Evolutionary conservation across 2,329 filamentous ascomycete genomes (phyloP).

Genomic region (Xylaria sp.): DNA sequence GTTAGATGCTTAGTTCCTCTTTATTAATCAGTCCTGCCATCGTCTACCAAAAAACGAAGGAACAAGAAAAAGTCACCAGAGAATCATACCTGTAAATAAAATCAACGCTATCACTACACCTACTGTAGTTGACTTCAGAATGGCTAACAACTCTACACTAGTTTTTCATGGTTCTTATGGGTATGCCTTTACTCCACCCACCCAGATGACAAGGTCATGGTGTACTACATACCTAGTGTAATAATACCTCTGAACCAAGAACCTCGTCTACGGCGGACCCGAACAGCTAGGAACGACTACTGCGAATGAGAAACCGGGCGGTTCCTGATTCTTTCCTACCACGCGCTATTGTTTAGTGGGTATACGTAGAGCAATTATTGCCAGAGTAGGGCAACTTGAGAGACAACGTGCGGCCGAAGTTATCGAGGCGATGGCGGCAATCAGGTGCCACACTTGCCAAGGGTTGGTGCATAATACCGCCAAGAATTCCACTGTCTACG

Average conservation of each 20-base stretch:
- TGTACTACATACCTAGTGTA: neutral
- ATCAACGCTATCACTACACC: no score
- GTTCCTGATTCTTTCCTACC: neutral
- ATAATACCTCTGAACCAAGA: neutral
- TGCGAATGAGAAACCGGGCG: neutral
- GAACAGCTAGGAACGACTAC: neutral
- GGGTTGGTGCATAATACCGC: constrained; percentile 28
- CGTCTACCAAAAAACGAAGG: no score
- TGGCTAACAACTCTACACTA: no score
- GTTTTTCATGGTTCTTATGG: no score
- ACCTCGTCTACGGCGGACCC: neutral
- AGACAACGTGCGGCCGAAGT: neutral
- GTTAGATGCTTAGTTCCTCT: neutral
- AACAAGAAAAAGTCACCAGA: no score
- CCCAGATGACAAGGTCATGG: neutral
- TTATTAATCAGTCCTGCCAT: no score
- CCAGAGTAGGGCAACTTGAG: neutral
- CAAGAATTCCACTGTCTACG: constrained; percentile 22
- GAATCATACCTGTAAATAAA: no score
- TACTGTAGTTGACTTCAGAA: no score
- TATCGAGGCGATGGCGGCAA: constrained; percentile 10
- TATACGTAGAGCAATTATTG: neutral
- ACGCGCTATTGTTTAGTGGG: neutral
- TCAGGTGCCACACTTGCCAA: constrained; percentile 23
- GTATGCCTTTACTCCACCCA: neutral